These are phyloP conservation scores for Hygrophoropsis aurantiaca DNA, from an alignment of 768 basidiomycete genomes.

Conservation along the genomic window DNA sequence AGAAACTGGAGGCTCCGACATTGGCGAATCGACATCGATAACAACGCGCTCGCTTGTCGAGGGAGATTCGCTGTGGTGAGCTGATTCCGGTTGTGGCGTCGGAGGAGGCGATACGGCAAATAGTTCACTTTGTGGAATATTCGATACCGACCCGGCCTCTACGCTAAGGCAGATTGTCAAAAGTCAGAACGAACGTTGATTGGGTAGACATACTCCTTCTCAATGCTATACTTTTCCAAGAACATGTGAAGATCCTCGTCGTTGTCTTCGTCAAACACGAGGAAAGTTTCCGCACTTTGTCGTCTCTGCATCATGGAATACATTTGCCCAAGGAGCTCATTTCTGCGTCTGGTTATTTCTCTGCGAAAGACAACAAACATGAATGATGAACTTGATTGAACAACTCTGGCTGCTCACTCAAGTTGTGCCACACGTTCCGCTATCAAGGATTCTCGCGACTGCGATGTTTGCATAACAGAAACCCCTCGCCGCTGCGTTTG, in stretches of 20 bases:
- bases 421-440: constrained; percentile 35
- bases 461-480: constrained; percentile 19
- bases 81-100: constrained; percentile 7
- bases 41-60: constrained; percentile 8
- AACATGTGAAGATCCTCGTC: constrained; percentile 46
- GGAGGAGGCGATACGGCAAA: constrained; percentile 16
- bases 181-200: constrained; percentile 1
- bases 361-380: constrained; percentile 33
- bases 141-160: constrained; percentile 40
- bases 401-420: constrained; percentile 20
- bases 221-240: constrained; percentile 55
- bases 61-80: background rate
- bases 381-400: background rate
- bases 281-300: constrained; percentile 41
- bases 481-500: constrained; percentile 3
- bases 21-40: constrained; percentile 28
- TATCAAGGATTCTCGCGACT: constrained; percentile 34
- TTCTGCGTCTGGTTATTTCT: constrained; percentile 61
- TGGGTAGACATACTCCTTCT: constrained; percentile 43
- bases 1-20: constrained; percentile 33
- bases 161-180: constrained; percentile 25
- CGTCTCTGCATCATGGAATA: constrained; percentile 61
- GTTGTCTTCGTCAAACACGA: constrained; percentile 39
- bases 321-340: constrained; percentile 73
- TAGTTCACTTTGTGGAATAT: constrained; percentile 34